Percentiles rank a stretch among this genome's conserved stretches.
Evolutionary conservation across 225 moss, liverwort and hornwort species (phyloP).

Genomic region (Pseudisothecium myosuroides): DNA sequence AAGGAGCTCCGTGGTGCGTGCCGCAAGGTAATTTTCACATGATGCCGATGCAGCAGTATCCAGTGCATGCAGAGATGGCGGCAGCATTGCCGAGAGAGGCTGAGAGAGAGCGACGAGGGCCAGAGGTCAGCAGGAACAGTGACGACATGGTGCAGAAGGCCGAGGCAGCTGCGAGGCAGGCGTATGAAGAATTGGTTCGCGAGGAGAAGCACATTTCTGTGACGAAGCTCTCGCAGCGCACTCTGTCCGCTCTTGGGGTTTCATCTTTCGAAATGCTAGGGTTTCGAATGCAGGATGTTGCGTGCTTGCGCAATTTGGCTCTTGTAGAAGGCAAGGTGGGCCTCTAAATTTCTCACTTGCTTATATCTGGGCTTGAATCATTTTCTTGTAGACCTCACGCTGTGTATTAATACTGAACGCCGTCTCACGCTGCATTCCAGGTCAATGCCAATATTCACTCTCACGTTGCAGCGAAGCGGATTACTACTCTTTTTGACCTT

Average conservation of each 20-base stretch:
- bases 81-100: background rate
- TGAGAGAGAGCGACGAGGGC: constrained; percentile 8
- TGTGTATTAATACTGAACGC: background rate
- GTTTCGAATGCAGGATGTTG: constrained; percentile 61
- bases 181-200: constrained; percentile 35
- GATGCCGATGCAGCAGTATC: constrained; percentile 16
- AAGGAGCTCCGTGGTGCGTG: constrained; percentile 8
- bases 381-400: background rate
- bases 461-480: constrained; percentile 67
- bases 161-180: constrained; percentile 39
- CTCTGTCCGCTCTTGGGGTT: constrained; percentile 52
- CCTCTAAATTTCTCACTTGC: background rate
- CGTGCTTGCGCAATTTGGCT: constrained; percentile 69
- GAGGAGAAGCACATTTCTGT: constrained; percentile 57
- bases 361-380: background rate
- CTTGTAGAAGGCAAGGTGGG: constrained; percentile 80
- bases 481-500: constrained; percentile 77
- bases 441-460: constrained; percentile 74
- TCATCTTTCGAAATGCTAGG: constrained; percentile 69
- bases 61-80: background rate
- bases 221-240: constrained; percentile 46
- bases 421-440: constrained; percentile 11
- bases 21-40: background rate
- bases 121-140: background rate
- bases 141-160: constrained; percentile 29